phyloP scores from a whole-genome alignment of 768 basidiomycete species.

The Kwoniella bestiolae region DNA sequence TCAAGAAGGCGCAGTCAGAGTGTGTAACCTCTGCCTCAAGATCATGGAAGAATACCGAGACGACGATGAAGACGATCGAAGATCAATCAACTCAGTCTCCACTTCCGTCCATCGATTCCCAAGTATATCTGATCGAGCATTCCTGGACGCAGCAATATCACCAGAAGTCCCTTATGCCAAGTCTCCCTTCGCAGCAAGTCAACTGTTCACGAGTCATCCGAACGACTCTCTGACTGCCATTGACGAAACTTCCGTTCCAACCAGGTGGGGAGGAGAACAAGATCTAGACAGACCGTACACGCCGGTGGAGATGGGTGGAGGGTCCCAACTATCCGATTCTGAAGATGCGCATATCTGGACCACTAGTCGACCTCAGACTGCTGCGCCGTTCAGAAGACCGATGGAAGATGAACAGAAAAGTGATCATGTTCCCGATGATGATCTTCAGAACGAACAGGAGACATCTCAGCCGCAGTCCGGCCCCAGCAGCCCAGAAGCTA shows the following conservation, averaged over 20 bases:
- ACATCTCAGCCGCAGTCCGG: not conserved
- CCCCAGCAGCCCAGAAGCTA: not conserved
- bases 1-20: constrained; percentile 90
- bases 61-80: constrained; percentile 87
- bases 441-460: not conserved
- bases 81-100: constrained; percentile 75
- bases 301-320: constrained; percentile 26
- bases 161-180: constrained; percentile 67
- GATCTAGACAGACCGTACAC: constrained; percentile 33
- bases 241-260: constrained; percentile 36
- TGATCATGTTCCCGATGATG: constrained; percentile 15
- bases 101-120: constrained; percentile 68
- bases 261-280: constrained; percentile 21
- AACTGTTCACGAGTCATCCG: constrained; percentile 68
- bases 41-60: constrained; percentile 87
- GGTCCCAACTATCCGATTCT: constrained; percentile 36
- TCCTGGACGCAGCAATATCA: constrained; percentile 67
- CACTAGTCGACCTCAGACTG: constrained; percentile 38
- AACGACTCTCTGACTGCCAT: constrained; percentile 46
- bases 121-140: constrained; percentile 40
- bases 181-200: constrained; percentile 85
- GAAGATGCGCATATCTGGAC: constrained; percentile 44
- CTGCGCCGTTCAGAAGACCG: constrained; percentile 58
- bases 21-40: constrained; percentile 93
- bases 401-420: constrained; percentile 57